These are phyloP conservation scores for Vigna angularis DNA, from an alignment of 306 rosid species.

Conservation along the genomic window DNA sequence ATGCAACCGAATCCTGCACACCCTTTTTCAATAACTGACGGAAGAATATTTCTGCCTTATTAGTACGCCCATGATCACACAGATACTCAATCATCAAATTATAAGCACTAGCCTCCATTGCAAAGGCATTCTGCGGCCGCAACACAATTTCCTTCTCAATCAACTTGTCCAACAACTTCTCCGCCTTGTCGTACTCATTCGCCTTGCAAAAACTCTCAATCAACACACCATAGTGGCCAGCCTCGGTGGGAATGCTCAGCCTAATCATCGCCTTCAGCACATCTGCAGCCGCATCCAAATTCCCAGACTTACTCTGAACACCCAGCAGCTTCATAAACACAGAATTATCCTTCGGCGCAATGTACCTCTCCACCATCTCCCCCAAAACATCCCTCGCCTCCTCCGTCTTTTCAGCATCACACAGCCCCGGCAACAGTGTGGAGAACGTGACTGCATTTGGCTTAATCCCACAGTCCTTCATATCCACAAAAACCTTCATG, in stretches of 20 bases:
- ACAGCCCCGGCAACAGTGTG: constrained; percentile 79
- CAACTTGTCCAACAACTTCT: constrained; percentile 76
- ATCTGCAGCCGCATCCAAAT: constrained; percentile 81
- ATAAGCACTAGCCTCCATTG: constrained; percentile 79
- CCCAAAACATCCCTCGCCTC: constrained; percentile 64
- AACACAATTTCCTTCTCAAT: constrained; percentile 78
- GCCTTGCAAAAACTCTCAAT: constrained; percentile 89
- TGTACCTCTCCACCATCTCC: constrained; percentile 78
- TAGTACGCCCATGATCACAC: constrained; percentile 74
- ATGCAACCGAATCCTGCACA: constrained; percentile 72
- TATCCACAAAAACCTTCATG: constrained; percentile 63
- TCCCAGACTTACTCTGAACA: constrained; percentile 72
- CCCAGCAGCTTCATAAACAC: constrained; percentile 63
- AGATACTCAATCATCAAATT: constrained; percentile 75
- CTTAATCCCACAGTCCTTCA: constrained; percentile 74
- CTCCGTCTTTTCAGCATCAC: constrained; percentile 65
- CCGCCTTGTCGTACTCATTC: constrained; percentile 66
- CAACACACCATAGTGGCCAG: constrained; percentile 85
- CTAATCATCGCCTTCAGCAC: constrained; percentile 81
- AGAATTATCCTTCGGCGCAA: constrained; percentile 81
- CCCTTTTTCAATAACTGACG: constrained; percentile 91
- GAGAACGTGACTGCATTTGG: constrained; percentile 81
- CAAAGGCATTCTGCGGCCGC: constrained; percentile 69
- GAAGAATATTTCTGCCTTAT: constrained; percentile 77
- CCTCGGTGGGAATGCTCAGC: constrained; percentile 85